These are phyloP conservation scores for Wickerhamiella brachini DNA, from an alignment of 805 yeast genomes.

Conservation along the genomic window DNA sequence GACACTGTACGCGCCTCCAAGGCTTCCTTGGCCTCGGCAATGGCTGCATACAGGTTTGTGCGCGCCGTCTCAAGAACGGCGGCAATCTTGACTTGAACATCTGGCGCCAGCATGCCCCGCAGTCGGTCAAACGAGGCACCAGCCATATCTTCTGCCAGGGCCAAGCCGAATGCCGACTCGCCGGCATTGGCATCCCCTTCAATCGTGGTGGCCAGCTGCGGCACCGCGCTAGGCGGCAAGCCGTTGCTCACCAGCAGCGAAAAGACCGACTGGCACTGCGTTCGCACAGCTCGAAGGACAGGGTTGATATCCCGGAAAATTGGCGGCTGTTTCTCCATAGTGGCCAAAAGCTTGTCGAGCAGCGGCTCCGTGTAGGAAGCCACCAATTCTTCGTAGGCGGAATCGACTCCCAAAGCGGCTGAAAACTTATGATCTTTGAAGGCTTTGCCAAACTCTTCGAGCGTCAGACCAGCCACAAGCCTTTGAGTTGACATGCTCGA, in stretches of 20 bases:
- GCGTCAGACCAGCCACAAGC: conserved; percentile 48
- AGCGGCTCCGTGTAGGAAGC: conserved; percentile 1
- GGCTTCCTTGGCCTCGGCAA: conserved; percentile 50
- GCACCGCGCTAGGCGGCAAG: conserved; percentile 53
- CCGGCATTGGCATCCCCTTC: conserved; percentile 94
- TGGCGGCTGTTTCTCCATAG: conserved; percentile 7
- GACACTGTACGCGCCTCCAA: conserved; percentile 33
- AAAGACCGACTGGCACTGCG: conserved; percentile 73
- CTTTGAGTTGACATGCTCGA: conserved; percentile 73
- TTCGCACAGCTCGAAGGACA: conserved; percentile 66
- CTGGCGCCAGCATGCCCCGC: conserved; percentile 46
- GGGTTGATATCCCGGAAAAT: conserved; percentile 74
- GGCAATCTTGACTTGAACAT: conserved; percentile 54
- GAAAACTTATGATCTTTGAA: conserved; percentile 1
- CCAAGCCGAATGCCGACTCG: conserved; percentile 77
- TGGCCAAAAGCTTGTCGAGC: conserved; percentile 9
- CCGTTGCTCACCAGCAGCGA: conserved; percentile 68
- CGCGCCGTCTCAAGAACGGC: conserved; percentile 70
- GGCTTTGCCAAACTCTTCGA: conserved; percentile 43
- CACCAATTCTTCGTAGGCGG: neutral
- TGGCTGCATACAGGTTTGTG: conserved; percentile 48
- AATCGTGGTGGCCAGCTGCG: conserved; percentile 75
- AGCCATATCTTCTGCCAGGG: conserved; percentile 57
- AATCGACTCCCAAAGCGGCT: neutral
- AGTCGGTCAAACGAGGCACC: conserved; percentile 54